Evolutionary conservation across 495 filamentous ascomycete species (phyloP), one percentile per base, ranked within the genome.

Genomic region (Talaromyces liani): DNA sequence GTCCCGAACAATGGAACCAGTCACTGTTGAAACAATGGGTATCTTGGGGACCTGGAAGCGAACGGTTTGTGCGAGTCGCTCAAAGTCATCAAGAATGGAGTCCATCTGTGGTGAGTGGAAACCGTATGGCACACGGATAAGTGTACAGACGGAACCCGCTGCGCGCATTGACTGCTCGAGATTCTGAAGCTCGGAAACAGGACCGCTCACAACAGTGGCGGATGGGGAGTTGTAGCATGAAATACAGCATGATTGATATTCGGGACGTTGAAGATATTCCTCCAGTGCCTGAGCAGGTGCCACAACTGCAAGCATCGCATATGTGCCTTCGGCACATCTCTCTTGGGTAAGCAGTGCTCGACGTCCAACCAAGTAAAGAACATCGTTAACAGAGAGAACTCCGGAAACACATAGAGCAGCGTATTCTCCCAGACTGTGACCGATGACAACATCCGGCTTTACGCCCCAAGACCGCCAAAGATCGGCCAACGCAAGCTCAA

Each of bases 101-200:
- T 89, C 84, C 4, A 90, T 80, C 67, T 91, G 88, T 1, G 79
- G 73, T 1, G 88, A 86, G 69, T 91, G 88, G 77, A 89, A 91
- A 10, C 87, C 88, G 61, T 83, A 90, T 24, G 87, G 85, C 27
- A 90, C 80, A 24, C 82, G 77, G 7, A 69, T 31, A 7, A 31
- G 29, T 31, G 29, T 31, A 31, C 29, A 31, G 29, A 31, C 29
- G 29, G 29, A 31, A 6, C 29, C 29, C 1, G 29, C 29, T 6
- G 29, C 29, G 6, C 29, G 29, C 29, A 31, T 31, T 6, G 66
- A 18, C 67, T 73, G 64, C 76, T 78, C 69, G 81, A 87, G 84
- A 18, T 73, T 64, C 7, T 31, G 29, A 31, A 31, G 29, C 29
- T 31, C 29, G 6, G 29, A 31, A 31, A 20, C 5, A 3, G 61